Conservation (phyloP, 768 basidiomycete species). For the Psilocybe cubensis region DNA sequence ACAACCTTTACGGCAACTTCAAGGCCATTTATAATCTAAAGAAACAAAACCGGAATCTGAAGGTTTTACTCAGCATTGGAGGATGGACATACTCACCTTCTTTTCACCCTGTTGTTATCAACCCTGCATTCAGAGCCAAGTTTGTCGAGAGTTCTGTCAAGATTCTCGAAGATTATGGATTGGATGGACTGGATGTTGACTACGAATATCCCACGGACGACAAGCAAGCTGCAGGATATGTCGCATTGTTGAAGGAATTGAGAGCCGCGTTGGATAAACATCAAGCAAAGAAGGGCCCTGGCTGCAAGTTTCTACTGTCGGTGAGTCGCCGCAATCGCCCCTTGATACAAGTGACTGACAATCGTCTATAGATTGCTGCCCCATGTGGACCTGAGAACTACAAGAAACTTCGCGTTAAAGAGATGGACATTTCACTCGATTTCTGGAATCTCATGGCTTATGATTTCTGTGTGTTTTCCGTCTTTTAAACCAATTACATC, state of each 20-base stretch:
- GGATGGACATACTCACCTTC: constrained; percentile 94
- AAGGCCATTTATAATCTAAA: constrained; percentile 93
- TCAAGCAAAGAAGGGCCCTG: constrained; percentile 55
- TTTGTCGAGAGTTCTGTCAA: constrained; percentile 85
- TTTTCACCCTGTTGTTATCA: constrained; percentile 82
- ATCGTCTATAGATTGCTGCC: constrained; percentile 71
- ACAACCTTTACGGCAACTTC: constrained; percentile 94
- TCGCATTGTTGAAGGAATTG: constrained; percentile 78
- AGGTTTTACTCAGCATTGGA: constrained; percentile 86
- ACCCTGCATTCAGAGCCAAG: constrained; percentile 58
- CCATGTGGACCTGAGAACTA: constrained; percentile 92
- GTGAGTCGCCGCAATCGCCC: constrained; percentile 43
- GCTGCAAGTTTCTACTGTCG: constrained; percentile 73
- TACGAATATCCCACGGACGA: constrained; percentile 90
- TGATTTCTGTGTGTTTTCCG: constrained; percentile 63
- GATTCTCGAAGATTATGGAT: constrained; percentile 87
- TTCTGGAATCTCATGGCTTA: constrained; percentile 99
- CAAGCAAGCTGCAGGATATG: constrained; percentile 81
- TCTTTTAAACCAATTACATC: neutral
- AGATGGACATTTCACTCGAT: constrained; percentile 89
- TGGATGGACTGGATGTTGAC: constrained; percentile 92
- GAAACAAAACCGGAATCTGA: constrained; percentile 80
- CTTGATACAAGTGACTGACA: neutral
- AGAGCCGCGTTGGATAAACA: constrained; percentile 77
- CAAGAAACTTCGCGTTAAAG: constrained; percentile 71